Percentiles rank a stretch among this genome's conserved stretches.
phyloP scores from a whole-genome alignment of 2,329 filamentous ascomycete genomes.

The Chaetomiaceae sp. region DNA sequence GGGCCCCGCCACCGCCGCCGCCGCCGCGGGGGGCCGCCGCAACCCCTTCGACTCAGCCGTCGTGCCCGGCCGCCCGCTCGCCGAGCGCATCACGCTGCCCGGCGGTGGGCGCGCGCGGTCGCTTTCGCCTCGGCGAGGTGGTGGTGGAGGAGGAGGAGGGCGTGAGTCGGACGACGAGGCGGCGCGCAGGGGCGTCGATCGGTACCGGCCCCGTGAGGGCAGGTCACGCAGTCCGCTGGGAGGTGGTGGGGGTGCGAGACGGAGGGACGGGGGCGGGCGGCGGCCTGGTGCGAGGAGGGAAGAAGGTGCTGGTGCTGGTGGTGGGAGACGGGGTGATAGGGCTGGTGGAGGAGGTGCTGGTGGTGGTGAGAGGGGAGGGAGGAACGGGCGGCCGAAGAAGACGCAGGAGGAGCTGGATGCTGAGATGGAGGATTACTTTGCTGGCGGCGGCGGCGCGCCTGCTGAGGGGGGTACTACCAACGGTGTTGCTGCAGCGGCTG shows the following conservation, averaged over 20 bases:
- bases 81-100: constrained; percentile 54
- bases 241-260: constrained; percentile 38
- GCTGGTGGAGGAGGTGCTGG: constrained; percentile 35
- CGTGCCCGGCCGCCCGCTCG: constrained; percentile 50
- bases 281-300: constrained; percentile 31
- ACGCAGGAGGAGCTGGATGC: constrained; percentile 88
- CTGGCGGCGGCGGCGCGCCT: constrained; percentile 30
- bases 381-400: constrained; percentile 64
- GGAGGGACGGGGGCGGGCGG: constrained; percentile 29
- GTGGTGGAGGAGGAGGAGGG: too few relatives aligned
- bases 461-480: not conserved
- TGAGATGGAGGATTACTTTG: constrained; percentile 96
- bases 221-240: constrained; percentile 56
- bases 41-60: constrained; percentile 53
- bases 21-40: too few relatives aligned
- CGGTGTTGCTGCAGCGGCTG: constrained; percentile 1
- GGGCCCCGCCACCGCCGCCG: too few relatives aligned
- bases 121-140: constrained; percentile 43
- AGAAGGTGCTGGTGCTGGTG: constrained; percentile 33
- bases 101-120: constrained; percentile 55
- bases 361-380: constrained; percentile 36
- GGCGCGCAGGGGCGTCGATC: constrained; percentile 63
- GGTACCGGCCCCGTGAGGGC: constrained; percentile 57
- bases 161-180: constrained; percentile 48
- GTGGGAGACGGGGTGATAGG: constrained; percentile 29